Conservation (phyloP, 164 flowering plant species). For the Buxus sempervirens region DNA sequence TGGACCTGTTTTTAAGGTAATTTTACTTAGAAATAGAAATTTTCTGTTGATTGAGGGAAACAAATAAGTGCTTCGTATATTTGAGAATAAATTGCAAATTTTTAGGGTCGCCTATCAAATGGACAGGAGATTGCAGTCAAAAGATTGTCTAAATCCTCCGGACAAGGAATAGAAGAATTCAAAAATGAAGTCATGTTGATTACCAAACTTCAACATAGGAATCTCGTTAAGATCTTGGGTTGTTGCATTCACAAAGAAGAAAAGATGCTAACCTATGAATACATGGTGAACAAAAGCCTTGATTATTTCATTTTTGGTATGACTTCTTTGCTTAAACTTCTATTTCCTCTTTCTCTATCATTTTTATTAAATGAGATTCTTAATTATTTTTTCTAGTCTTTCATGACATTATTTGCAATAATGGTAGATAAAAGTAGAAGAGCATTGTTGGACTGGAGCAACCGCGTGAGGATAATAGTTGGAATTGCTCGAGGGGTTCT, state of each 20-base stretch:
- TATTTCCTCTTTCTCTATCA: background rate
- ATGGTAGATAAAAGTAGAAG: background rate
- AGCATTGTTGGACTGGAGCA: background rate
- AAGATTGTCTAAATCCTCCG: slow-evolving; percentile 32
- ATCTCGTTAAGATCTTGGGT: slow-evolving; percentile 4
- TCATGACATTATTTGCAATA: background rate
- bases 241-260: slow-evolving; percentile 5
- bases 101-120: background rate
- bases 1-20: slow-evolving; percentile 71
- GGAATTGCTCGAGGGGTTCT: background rate
- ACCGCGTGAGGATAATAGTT: background rate
- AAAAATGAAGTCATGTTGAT: slow-evolving; percentile 60
- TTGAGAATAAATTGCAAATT: no score
- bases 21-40: background rate
- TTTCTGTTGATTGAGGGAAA: no score
- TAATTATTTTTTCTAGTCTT: background rate
- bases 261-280: slow-evolving; percentile 9
- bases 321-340: background rate
- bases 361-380: background rate
- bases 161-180: slow-evolving; percentile 67
- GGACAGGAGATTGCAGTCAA: background rate
- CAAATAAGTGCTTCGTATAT: no score
- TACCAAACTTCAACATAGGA: slow-evolving; percentile 22
- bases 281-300: slow-evolving; percentile 7
- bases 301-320: slow-evolving; percentile 6